Base-by-base conservation (phyloP, 768 basidiomycete species). In the Naganishia onofrii region DNA sequence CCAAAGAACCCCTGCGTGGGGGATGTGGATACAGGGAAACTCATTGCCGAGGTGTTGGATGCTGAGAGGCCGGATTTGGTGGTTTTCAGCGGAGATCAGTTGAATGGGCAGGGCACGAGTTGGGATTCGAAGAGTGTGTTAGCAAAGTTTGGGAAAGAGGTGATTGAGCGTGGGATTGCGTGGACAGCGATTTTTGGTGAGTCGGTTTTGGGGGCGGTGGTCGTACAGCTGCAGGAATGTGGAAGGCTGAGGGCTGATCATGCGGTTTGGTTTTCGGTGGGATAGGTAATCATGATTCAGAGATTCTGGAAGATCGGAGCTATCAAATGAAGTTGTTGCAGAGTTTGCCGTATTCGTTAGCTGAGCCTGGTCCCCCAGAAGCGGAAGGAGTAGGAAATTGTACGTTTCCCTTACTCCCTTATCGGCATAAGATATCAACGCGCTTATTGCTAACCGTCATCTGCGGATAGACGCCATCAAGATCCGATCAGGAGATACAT, bases 371-470 rank as follows among this genome's bases (percentile, higher is more conserved):
- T 1, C 93, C 94, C 2, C 86, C 86, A 72, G 88, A 88, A 75
- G 85, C 97, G 0, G 91, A 91, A 74, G 95, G 95, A 0, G 88
- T 89, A 2, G 93, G 94, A 8, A 98, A 98, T 77, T 97, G 79
- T 77, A 46, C n/a, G n/a, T n/a, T n/a, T n/a, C n/a, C n/a, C n/a
- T n/a, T n/a, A 74, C 75, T 71, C 17, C 56, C 15, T 29, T 29
- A 36, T 12, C 34, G 12, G 12, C 34, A 36, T 36, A 36, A 5
- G 34, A 36, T 36, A 36, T n/a, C n/a, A n/a, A n/a, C n/a, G n/a
- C n/a, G n/a, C n/a, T n/a, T n/a, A n/a, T n/a, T n/a, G n/a, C n/a
- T n/a, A n/a, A n/a, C n/a, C n/a, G n/a, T n/a, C n/a, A 36, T 36
- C 12, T 17, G 34, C 3, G n/a, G 4, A 21, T 70, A 80, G 79